Percentiles rank a stretch among this genome's conserved stretches.
Conservation (phyloP, 768 basidiomycete genomes). For the Peribolospora kevripleyi region DNA sequence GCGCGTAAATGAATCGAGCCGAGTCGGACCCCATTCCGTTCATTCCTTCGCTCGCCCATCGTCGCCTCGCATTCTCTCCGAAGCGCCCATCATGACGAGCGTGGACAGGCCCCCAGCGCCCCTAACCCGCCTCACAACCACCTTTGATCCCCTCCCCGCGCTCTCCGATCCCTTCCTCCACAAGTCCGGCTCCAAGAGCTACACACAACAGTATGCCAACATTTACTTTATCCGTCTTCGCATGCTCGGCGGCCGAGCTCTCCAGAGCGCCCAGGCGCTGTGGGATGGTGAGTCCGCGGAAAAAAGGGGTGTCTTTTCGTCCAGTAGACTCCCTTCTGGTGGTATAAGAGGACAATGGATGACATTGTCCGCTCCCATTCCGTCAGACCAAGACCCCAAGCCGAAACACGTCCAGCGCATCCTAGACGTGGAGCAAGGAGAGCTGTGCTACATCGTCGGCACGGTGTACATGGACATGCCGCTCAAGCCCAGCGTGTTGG, state of each 20-base stretch:
- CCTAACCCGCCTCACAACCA: too few species aligned
- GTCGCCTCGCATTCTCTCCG: too few species aligned
- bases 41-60: too few species aligned
- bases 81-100: too few species aligned
- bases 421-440: slow-evolving; percentile 60
- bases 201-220: slow-evolving; percentile 46
- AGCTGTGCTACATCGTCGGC: slow-evolving; percentile 73
- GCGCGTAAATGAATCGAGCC: too few species aligned
- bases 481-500: slow-evolving; percentile 88
- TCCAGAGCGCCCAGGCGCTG: not conserved
- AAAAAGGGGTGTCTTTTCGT: not conserved
- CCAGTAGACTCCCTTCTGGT: not conserved
- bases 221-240: slow-evolving; percentile 41
- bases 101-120: too few species aligned
- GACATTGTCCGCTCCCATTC: not conserved
- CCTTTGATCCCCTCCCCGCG: too few species aligned
- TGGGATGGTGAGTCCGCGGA: not conserved
- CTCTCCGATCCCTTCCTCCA: too few species aligned
- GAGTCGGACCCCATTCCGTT: too few species aligned
- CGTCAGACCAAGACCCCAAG: slow-evolving; percentile 13
- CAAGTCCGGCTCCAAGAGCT: slow-evolving; percentile 21
- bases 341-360: not conserved
- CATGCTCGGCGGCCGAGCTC: slow-evolving; percentile 24
- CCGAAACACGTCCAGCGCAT: slow-evolving; percentile 54
- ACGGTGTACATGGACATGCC: slow-evolving; percentile 99